phyloP scores from a whole-genome alignment of 371 early-diverging fungal species.

The Blyttiomyces sp. region DNA sequence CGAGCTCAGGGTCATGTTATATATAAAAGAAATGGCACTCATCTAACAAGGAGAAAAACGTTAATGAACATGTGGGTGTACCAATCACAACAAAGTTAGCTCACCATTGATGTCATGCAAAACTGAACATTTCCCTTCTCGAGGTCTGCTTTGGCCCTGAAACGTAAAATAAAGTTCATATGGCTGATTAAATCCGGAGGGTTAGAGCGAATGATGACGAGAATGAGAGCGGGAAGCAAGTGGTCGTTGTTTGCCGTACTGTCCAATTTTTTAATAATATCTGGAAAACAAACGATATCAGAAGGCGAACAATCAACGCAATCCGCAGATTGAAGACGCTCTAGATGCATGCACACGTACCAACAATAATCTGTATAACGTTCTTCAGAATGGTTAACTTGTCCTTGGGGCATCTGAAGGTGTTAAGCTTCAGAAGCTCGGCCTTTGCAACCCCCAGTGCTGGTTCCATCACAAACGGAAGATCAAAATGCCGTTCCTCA shows the following conservation, averaged over 20 bases:
- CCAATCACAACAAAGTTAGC: background rate
- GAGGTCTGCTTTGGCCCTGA: constrained; percentile 38
- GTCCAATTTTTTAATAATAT: constrained; percentile 34
- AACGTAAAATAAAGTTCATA: constrained; percentile 50
- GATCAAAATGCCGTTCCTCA: constrained; percentile 46
- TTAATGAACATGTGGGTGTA: background rate
- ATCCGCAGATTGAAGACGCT: background rate
- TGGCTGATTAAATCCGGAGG: constrained; percentile 47
- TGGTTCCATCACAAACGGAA: constrained; percentile 33
- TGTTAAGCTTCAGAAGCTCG: constrained; percentile 42
- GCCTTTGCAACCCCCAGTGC: constrained; percentile 39
- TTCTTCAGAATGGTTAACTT: constrained; percentile 46
- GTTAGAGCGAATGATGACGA: constrained; percentile 40
- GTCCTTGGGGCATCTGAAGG: constrained; percentile 45
- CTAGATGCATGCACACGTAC: constrained; percentile 19
- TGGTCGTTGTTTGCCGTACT: constrained; percentile 37
- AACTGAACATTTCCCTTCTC: constrained; percentile 45
- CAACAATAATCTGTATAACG: constrained; percentile 42
- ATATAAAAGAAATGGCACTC: constrained; percentile 52
- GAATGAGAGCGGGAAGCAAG: constrained; percentile 44
- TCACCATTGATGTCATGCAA: constrained; percentile 44
- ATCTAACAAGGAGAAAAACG: constrained; percentile 25
- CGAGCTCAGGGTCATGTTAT: constrained; percentile 41
- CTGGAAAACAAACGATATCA: constrained; percentile 4
- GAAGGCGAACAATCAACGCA: background rate